Evolutionary conservation across 345 rosid species (phyloP), one percentile per base, ranked within the genome.

Genomic region (Sapria himalayana): DNA sequence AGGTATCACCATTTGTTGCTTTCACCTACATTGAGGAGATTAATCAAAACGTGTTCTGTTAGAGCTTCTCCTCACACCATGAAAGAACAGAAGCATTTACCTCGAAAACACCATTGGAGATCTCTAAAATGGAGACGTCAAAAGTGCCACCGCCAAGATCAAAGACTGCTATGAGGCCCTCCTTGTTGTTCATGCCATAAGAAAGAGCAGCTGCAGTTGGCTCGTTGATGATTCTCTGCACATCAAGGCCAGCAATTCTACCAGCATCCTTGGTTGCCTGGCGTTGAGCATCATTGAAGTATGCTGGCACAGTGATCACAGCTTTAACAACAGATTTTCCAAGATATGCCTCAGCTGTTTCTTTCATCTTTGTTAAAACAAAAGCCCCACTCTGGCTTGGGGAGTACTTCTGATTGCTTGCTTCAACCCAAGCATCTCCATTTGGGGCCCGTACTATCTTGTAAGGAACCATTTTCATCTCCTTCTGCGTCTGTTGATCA

Each of bases 221-320:
- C 50, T 85, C 96, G 17, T 85, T 85, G 15, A 85, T 85, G 21
- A 85, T 85, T 54, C 93, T 74, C 59, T 76, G 72, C 2, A 84
- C 95, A 33, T 84, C 89, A 19, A 84, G 74, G 33, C 95, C 93
- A 13, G 95, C 75, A 48, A 84, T 85, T 41, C 76, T 74, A 29
- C 96, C 96, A 42, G 96, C 96, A 66, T 85, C 96, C 49, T 85
- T 85, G 0, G 96, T 80, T 18, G 96, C 96, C 55, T 85, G 96
- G 51, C 96, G 64, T 54, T 85, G 93, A 27, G 96, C 96, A 70
- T 85, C 96, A 41, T 85, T 84, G 51, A 85, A 85, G 54, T 84
- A 84, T 23, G 95, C 95, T 0, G 95, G 95, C 17, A 84, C 95
- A 1, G 95, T 84, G 36, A 84, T 50, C 16, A 84, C 95, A 22